These are phyloP conservation scores for Stachybotrys chartarum DNA, from an alignment of 2,329 filamentous ascomycete species.

Conservation along the genomic window DNA sequence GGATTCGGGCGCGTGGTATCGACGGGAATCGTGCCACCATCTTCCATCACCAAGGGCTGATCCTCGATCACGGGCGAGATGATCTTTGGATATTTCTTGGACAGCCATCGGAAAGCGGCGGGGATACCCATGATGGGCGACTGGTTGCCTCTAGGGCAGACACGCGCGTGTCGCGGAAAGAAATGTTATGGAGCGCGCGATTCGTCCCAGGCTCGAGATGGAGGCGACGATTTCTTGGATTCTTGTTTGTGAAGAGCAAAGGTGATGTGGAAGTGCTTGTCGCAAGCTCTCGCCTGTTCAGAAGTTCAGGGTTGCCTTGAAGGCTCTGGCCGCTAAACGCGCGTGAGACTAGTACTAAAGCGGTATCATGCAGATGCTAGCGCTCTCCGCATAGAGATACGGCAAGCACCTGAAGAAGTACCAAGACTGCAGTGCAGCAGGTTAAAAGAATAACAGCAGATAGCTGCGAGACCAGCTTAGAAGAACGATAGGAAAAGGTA, in stretches of 20 bases:
- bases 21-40: constrained; percentile 77
- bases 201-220: not conserved
- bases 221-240: not conserved
- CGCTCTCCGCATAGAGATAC: not conserved
- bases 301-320: not conserved
- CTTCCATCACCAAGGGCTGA: constrained; percentile 66
- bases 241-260: not conserved
- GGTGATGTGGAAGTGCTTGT: not conserved
- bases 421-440: not conserved
- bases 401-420: not conserved
- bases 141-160: not conserved
- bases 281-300: not conserved
- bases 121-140: constrained; percentile 72
- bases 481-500: too few relatives aligned
- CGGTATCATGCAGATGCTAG: not conserved
- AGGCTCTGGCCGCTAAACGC: not conserved
- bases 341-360: not conserved
- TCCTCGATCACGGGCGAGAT: constrained; percentile 88
- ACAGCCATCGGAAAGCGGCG: constrained; percentile 93
- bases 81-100: constrained; percentile 96
- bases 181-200: not conserved
- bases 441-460: not conserved
- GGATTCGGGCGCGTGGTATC: constrained; percentile 82
- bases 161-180: not conserved
- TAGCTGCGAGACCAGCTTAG: too few relatives aligned